Evolutionary conservation across 106 monocot genomes (phyloP), one percentile per base, ranked within the genome.

Genomic region (Ottelia alismoides): DNA sequence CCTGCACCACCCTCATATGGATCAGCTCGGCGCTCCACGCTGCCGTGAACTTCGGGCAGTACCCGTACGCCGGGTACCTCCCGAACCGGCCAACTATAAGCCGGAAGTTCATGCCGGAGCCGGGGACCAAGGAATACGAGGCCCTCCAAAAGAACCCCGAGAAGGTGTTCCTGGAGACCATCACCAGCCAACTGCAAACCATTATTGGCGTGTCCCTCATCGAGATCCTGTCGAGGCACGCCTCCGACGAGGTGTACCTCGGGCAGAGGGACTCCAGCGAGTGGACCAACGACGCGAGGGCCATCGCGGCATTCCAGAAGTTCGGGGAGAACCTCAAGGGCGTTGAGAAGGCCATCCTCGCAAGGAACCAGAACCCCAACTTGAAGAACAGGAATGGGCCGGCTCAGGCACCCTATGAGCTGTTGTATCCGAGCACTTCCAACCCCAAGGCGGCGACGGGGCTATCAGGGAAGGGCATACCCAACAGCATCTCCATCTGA

Each of bases 21-120:
- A 50, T 77, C n/a, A 70, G 74, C 22, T 80, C 85, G 17, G 85
- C 80, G 10, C 77, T 80, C 30, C 85, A 86, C 60, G 85, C n/a
- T n/a, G n/a, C n/a, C n/a, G n/a, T n/a, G n/a, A n/a, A n/a, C n/a
- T n/a, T n/a, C n/a, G n/a, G n/a, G 29, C 54, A 54, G 29, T 54
- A 79, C 35, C 67, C 84, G 2, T 84, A 79, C 68, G 72, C 69
- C 26, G 79, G 79, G 1, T 84, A 76, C 54, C 29, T 54, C 3
- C 54, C 54, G 26, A 54, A 54, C 27, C 27, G 54, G 0, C 86
- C 81, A 2, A 81, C 76, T 1, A 51, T 68, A 1, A 81, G 77
- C 62, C 80, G 81, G n/a, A n/a, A n/a, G n/a, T n/a, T n/a, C n/a
- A n/a, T n/a, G n/a, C n/a, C n/a, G n/a, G n/a, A n/a, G n/a, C 58